Evolutionary conservation across 495 filamentous ascomycete genomes (phyloP).

Genomic region (Aspergillus nidulans): DNA sequence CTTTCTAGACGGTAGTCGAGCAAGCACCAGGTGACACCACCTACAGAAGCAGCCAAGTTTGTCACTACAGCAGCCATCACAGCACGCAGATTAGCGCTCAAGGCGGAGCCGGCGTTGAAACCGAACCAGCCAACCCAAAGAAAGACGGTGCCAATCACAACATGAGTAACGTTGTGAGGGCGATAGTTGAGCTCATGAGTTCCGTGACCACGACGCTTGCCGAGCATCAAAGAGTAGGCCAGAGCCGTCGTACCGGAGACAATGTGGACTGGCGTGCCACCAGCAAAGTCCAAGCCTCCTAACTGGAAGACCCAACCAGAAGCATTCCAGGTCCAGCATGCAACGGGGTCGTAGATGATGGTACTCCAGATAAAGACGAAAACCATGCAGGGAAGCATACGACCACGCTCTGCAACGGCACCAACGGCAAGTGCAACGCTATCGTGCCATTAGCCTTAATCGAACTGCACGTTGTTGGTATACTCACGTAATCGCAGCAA

Average conservation of each 20-base stretch:
- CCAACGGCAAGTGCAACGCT: slow-evolving; percentile 88
- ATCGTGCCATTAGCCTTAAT: not conserved
- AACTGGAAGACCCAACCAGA: slow-evolving; percentile 77
- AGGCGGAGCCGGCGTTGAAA: slow-evolving; percentile 94
- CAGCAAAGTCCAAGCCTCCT: slow-evolving; percentile 92
- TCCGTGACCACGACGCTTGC: slow-evolving; percentile 77
- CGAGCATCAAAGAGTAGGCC: slow-evolving; percentile 79
- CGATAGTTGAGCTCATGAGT: slow-evolving; percentile 93
- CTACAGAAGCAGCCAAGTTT: slow-evolving; percentile 56
- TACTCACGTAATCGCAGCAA: slow-evolving; percentile 83
- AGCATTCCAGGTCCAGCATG: slow-evolving; percentile 98
- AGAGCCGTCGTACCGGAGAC: slow-evolving; percentile 84
- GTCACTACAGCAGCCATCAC: slow-evolving; percentile 57
- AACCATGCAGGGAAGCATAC: slow-evolving; percentile 88
- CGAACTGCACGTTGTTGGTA: not conserved
- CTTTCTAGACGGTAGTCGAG: slow-evolving; percentile 90
- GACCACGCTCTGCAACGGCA: slow-evolving; percentile 86
- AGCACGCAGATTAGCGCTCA: slow-evolving; percentile 79
- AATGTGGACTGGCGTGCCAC: slow-evolving; percentile 95
- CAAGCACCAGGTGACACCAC: slow-evolving; percentile 92
- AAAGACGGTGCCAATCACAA: slow-evolving; percentile 95
- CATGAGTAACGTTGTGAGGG: slow-evolving; percentile 95
- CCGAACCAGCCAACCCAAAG: slow-evolving; percentile 99
- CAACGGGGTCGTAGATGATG: slow-evolving; percentile 89
- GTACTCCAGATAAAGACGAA: slow-evolving; percentile 98